Evolutionary conservation across 139 green algal genomes (phyloP).

Genomic region (Zygnema cylindricum): DNA sequence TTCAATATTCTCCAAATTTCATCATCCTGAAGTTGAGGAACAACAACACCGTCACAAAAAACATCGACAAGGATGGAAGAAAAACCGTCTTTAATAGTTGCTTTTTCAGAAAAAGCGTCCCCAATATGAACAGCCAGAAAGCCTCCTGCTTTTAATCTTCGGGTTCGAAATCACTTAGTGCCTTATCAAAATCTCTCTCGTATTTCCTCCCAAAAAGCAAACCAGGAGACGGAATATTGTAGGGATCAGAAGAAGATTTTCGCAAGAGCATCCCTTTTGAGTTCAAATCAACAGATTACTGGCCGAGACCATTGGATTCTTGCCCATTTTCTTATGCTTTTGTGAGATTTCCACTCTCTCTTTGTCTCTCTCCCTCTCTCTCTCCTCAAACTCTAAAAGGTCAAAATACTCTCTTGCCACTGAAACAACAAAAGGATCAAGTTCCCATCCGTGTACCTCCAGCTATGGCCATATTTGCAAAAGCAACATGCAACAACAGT

Average conservation of each 20-base stretch:
- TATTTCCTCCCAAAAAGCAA: not conserved
- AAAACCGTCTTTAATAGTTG: conserved; percentile 20
- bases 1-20: conserved; percentile 30
- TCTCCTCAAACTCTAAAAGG: conserved; percentile 20
- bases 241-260: not conserved
- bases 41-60: conserved; percentile 30
- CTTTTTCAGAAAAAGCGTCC: conserved; percentile 28
- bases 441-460: conserved; percentile 47
- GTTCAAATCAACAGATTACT: not conserved
- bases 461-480: conserved; percentile 22
- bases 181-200: not conserved
- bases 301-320: not conserved
- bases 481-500: conserved; percentile 4
- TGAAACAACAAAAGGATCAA: conserved; percentile 28
- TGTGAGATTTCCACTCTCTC: not conserved
- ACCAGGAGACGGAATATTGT: not conserved
- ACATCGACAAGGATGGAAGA: conserved; percentile 48
- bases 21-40: conserved; percentile 34
- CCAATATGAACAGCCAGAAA: conserved; percentile 20
- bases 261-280: no score
- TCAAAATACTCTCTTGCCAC: conserved; percentile 35
- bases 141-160: not conserved
- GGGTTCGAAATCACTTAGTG: no score
- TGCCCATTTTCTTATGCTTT: not conserved
- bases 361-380: not conserved